Evolutionary conservation across 768 basidiomycete genomes (phyloP).

Genomic region (Boletus reticuloceps): DNA sequence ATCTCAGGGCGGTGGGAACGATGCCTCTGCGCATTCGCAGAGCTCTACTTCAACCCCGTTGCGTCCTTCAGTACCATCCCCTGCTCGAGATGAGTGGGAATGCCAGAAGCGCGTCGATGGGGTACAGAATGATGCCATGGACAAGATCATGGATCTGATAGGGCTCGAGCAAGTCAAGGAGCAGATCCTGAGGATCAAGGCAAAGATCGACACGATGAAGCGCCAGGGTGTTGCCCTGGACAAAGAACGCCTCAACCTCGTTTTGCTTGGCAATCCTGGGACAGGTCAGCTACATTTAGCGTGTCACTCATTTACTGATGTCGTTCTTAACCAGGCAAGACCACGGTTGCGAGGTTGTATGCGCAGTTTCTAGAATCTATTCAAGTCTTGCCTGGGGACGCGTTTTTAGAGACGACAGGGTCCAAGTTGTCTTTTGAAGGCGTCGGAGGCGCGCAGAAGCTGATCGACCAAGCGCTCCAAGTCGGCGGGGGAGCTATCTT

Average conservation of each 20-base stretch:
- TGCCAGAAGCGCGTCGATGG: constrained; percentile 50
- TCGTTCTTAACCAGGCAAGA: constrained; percentile 6
- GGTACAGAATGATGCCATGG: constrained; percentile 48
- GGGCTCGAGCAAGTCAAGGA: constrained; percentile 64
- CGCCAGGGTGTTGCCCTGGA: constrained; percentile 50
- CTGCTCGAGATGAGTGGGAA: constrained; percentile 15
- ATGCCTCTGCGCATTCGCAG: background rate
- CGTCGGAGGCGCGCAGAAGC: constrained; percentile 30
- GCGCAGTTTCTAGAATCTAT: constrained; percentile 60
- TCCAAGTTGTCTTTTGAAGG: constrained; percentile 57
- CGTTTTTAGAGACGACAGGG: constrained; percentile 64
- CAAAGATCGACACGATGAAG: constrained; percentile 43
- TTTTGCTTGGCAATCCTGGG: constrained; percentile 67
- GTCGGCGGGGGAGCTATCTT: constrained; percentile 66
- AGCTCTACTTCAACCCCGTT: background rate
- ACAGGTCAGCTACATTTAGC: constrained; percentile 64
- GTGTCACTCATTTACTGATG: background rate
- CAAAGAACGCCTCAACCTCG: constrained; percentile 58
- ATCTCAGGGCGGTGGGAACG: background rate
- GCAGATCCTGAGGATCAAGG: constrained; percentile 55
- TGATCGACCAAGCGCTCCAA: constrained; percentile 43
- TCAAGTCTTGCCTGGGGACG: constrained; percentile 47
- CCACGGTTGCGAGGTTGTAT: constrained; percentile 48
- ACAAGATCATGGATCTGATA: constrained; percentile 62
- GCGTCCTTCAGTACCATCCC: constrained; percentile 10